Conservation (phyloP, 148 eudicot genomes). For the Arctostaphylos glauca region DNA sequence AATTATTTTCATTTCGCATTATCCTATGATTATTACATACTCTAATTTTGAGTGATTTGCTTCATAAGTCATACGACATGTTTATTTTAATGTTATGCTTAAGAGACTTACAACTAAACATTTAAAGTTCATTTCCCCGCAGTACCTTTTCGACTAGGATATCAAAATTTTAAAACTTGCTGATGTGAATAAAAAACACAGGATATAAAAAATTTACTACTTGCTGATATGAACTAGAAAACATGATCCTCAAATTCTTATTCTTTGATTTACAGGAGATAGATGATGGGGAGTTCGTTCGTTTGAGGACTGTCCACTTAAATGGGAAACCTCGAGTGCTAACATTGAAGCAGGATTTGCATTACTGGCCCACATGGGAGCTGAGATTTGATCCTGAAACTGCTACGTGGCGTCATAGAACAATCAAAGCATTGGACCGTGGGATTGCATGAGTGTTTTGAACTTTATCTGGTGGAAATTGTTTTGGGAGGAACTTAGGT, state of each 20-base stretch:
- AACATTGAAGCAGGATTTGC: conserved; percentile 90
- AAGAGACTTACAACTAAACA: background rate
- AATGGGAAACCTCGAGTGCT: conserved; percentile 92
- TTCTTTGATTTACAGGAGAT: conserved; percentile 45
- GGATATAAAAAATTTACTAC: background rate
- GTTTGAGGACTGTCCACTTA: conserved; percentile 75
- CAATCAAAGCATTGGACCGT: conserved; percentile 54
- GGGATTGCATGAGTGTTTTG: conserved; percentile 24
- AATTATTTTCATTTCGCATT: background rate
- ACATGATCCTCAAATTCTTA: background rate
- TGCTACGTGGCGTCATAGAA: conserved; percentile 64
- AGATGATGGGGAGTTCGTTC: conserved; percentile 71
- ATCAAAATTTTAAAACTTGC: background rate
- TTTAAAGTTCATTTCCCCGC: background rate
- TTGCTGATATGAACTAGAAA: background rate
- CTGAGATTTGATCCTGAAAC: conserved; percentile 73
- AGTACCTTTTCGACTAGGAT: background rate
- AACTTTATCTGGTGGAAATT: background rate
- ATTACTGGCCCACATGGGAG: conserved; percentile 99
- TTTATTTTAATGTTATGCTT: background rate
- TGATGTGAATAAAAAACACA: background rate
- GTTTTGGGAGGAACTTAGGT: background rate
- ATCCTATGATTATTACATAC: background rate
- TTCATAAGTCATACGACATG: background rate
- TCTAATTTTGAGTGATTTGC: background rate